Evolutionary conservation across 2,329 filamentous ascomycete genomes (phyloP).

Genomic region (Trichocomaceae sp.): DNA sequence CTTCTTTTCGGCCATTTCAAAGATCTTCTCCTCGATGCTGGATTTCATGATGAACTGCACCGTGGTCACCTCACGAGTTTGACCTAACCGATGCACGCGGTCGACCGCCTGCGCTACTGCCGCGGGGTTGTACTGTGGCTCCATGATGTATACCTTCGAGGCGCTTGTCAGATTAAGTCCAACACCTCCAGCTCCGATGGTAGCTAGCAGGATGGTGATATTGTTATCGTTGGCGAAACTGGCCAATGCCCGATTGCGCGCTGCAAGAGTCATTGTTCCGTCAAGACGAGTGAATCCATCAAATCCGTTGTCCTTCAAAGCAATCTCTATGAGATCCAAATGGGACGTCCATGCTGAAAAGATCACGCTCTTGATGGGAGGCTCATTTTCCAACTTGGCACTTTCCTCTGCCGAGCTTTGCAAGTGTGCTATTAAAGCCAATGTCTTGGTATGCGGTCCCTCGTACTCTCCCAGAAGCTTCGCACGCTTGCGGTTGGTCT

Average conservation of each 20-base stretch:
- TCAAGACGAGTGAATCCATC: conserved; percentile 72
- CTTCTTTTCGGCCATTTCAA: conserved; percentile 85
- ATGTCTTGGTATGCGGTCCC: conserved; percentile 89
- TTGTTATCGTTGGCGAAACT: conserved; percentile 65
- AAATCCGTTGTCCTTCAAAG: conserved; percentile 53
- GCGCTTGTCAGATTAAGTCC: conserved; percentile 85
- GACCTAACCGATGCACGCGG: conserved; percentile 83
- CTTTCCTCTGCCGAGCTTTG: conserved; percentile 56
- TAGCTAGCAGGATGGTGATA: conserved; percentile 79
- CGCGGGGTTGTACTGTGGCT: conserved; percentile 94
- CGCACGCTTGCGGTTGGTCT: conserved; percentile 47
- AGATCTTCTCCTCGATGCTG: conserved; percentile 92
- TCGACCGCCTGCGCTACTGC: conserved; percentile 92
- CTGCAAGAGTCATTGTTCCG: conserved; percentile 72
- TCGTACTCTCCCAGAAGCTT: conserved; percentile 63
- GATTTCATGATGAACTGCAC: conserved; percentile 81
- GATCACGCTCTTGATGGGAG: conserved; percentile 83
- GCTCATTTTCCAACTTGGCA: conserved; percentile 38
- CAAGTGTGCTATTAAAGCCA: conserved; percentile 70
- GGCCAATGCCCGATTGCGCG: conserved; percentile 69
- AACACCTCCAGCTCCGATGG: conserved; percentile 84
- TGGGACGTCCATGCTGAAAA: conserved; percentile 97
- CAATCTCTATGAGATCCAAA: conserved; percentile 82
- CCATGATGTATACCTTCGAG: conserved; percentile 91
- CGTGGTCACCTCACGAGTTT: conserved; percentile 81